phyloP scores from a whole-genome alignment of 75 land plant species.

The Ceratopteris richardii region DNA sequence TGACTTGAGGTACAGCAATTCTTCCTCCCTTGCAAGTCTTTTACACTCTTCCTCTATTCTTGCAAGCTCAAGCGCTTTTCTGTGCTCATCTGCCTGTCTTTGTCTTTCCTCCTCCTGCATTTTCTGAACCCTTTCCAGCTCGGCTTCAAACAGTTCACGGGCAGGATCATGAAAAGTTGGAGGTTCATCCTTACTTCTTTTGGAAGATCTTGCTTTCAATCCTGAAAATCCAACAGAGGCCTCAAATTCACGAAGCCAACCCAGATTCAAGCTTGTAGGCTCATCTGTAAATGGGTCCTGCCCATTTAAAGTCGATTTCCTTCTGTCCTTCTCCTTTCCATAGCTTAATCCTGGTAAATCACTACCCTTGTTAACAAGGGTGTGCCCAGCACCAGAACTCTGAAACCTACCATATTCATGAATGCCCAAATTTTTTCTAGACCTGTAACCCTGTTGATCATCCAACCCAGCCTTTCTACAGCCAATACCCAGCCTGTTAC shows the following conservation, averaged over 20 bases:
- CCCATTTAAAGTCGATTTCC: conserved; percentile 19
- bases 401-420: background rate
- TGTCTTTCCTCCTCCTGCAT: conserved; percentile 84
- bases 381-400: conserved; percentile 11
- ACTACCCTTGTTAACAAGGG: background rate
- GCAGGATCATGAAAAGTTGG: conserved; percentile 69
- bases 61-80: conserved; percentile 61
- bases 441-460: background rate
- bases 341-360: conserved; percentile 30
- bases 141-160: conserved; percentile 93
- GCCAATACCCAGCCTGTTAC: background rate
- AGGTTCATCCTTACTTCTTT: conserved; percentile 54
- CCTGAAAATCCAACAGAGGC: conserved; percentile 37
- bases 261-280: conserved; percentile 2
- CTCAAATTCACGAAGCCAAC: conserved; percentile 10
- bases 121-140: conserved; percentile 88
- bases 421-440: background rate
- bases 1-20: conserved; percentile 43
- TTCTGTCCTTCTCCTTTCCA: conserved; percentile 58
- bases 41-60: conserved; percentile 83
- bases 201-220: conserved; percentile 26
- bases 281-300: conserved; percentile 38
- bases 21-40: conserved; percentile 57
- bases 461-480: background rate
- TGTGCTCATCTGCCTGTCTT: conserved; percentile 68